Base-by-base conservation (phyloP, 2,329 filamentous ascomycete genomes). In the Decorospora gaudefroyi region DNA sequence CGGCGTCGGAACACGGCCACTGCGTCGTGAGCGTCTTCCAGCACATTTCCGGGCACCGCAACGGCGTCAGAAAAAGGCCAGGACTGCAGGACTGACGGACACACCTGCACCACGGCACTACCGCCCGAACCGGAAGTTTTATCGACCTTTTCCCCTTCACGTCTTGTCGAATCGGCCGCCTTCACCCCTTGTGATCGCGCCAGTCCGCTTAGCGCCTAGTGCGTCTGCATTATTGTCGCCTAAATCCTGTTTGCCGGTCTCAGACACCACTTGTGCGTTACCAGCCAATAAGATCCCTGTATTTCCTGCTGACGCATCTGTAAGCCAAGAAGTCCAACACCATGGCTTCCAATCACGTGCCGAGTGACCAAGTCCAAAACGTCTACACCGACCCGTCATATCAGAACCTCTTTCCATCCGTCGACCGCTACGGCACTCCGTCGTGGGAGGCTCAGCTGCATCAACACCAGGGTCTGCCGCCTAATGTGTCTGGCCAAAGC, bases 291-390 rank as follows among this genome's bases (percentile, higher is more conserved):
- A 65, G 27, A 52, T n/a, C 38, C 47, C 26, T 41, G 38, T 32
- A 7, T 41, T 33, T 43, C 35, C 23, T 32, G 43, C 52, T 52
- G 49, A 56, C 49, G 46, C 48, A 19, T 28, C 34, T 35, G 29
- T 43, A 37, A 49, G 42, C 55, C 46, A 45, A 47, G 44, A 45
- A 42, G 26, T 40, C 44, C 45, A 26, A 41, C 47, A 53, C 43
- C 51, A 70, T 70, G 67, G 67, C 64, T 28, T 54, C 63, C 39
- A 65, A 62, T 70, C 67, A 70, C 66, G 63, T 70, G 66, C 64
- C 62, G 12, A 55, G 39, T 65, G 64, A 68, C 50, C 63, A 64
- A 46, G 54, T 61, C 28, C 65, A 67, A 49, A 63, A 49, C 46
- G 59, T 69, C 48, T 69, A 69, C 55, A 51, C 49, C 54, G 61